Evolutionary conservation across 148 eudicot genomes (phyloP), one percentile per base, ranked within the genome.

Genomic region (Heliamphora exappendiculata): DNA sequence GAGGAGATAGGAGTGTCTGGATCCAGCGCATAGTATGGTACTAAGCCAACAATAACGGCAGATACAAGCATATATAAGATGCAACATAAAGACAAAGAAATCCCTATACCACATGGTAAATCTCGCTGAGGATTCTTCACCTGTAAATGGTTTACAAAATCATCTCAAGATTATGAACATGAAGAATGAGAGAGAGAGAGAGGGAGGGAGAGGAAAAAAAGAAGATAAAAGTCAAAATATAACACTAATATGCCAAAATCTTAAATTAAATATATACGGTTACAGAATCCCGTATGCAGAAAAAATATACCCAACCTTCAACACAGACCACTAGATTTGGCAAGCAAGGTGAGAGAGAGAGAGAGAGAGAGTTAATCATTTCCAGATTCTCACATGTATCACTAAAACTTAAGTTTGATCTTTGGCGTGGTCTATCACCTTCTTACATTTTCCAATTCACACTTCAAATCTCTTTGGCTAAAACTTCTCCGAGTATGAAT

Each of bases 1-100:
- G 91, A 88, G 31, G 94, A 87, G 69, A 90, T 90, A 41, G 94
- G 94, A 11, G 94, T 90, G 79, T 90, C 90, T 10, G 86, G 87
- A 82, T 90, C 86, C 78, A 90, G 75, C 31, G 76, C 81, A 78
- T 73, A 84, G 78, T 87, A 90, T 41, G 94, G 94, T 41, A 90
- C 94, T 39, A 90, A 66, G 65, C 94, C 94, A 80, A 88, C 85
- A 60, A 90, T 79, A 73, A 90, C 88, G 55, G 89, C 74, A 54
- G 93, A 90, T 28, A 86, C 88, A 74, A 90, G 77, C 94, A 90
- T 90, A 75, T 88, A 88, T 60, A 88, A 77, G 64, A 87, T 57
- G 76, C 91, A 90, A 68, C 91, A 88, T n/a, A 84, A 69, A 14
- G 88, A 72, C 59, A 90, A 79, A 53, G 94, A 73, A 51, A 84